Evolutionary conservation across 2,329 filamentous ascomycete species (phyloP), one percentile per base, ranked within the genome.

Genomic region (Colletotrichum sp.): DNA sequence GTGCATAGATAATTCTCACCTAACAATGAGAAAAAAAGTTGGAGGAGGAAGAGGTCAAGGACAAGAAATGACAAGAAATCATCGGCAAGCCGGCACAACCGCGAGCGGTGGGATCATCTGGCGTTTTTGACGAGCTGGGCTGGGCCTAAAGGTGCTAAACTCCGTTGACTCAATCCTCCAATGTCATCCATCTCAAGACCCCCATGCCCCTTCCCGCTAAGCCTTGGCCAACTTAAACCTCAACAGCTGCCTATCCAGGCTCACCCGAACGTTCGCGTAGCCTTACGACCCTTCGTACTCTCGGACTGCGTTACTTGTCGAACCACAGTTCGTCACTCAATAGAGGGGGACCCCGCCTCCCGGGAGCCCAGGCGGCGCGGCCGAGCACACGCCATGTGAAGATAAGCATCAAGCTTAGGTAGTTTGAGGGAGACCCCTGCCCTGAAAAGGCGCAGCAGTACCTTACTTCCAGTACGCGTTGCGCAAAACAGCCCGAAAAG

Each of bases 1-100:
- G 34, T 24, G 55, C 32, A 49, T 24, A 30, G 18, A 36, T 55
- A 32, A 30, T 68, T 18, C n/a, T 65, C 62, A 26, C 21, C 55
- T 59, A 30, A 9, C 6, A 32, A 63, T n/a, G 59, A 32, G 18
- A 77, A 77, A 75, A 80, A 78, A 75, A 75, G 67, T 64, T 68
- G 74, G 72, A 77, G 75, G 77, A 77, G 75, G 67, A 68, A n/a
- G 26, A 26, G 21, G 28, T 59, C 59, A 67, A 68, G 63, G 62
- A 73, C 57, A 66, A 77, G 64, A 64, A 73, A 57, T 26, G n/a
- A 59, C 60, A 65, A 66, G 59, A 26, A 59, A 21, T 73, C 57
- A 64, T 59, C 71, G 71, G 74, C 65, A 69, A 57, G 64, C 44
- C 68, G 62, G 68, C 68, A 72, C 60, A 52, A 52, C n/a, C 8